A percentile compares a stretch with the other conserved stretches of the same genome.
Evolutionary conservation across 106 monocot species (phyloP).

Genomic region (Platanthera guangdongensis): DNA sequence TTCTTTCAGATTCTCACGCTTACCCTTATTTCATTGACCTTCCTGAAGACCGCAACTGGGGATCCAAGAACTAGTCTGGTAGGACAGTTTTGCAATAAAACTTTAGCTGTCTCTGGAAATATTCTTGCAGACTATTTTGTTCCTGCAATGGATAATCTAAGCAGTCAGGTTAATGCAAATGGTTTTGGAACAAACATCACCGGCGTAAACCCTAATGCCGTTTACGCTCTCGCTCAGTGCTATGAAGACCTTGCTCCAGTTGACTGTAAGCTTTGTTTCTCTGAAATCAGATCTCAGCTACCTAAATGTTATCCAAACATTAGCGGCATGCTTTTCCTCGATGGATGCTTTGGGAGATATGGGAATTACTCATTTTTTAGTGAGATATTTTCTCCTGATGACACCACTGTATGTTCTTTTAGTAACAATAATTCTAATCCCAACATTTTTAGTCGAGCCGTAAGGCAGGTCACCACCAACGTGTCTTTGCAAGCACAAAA

Average conservation of each 20-base stretch:
- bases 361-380: conserved; percentile 51
- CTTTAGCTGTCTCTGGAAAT: conserved; percentile 13
- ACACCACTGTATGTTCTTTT: conserved; percentile 12
- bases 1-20: background rate
- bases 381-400: conserved; percentile 8
- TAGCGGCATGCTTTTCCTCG: conserved; percentile 40
- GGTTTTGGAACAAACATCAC: conserved; percentile 32
- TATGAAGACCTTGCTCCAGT: conserved; percentile 32
- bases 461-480: conserved; percentile 26
- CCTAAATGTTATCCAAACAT: conserved; percentile 49
- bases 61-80: conserved; percentile 36
- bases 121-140: conserved; percentile 39
- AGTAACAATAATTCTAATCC: conserved; percentile 17
- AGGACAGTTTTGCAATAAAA: conserved; percentile 22
- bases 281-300: conserved; percentile 45
- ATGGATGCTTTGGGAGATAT: conserved; percentile 60
- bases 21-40: conserved; percentile 6
- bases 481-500: conserved; percentile 24
- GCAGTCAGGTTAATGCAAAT: conserved; percentile 25
- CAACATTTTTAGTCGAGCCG: conserved; percentile 15
- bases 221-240: conserved; percentile 50
- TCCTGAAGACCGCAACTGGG: conserved; percentile 13
- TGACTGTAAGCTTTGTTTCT: conserved; percentile 54
- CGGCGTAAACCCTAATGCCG: conserved; percentile 33
- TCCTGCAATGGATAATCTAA: conserved; percentile 45